These are phyloP conservation scores for Leucosporidium yakuticum DNA, from an alignment of 768 basidiomycete species.

Conservation along the genomic window DNA sequence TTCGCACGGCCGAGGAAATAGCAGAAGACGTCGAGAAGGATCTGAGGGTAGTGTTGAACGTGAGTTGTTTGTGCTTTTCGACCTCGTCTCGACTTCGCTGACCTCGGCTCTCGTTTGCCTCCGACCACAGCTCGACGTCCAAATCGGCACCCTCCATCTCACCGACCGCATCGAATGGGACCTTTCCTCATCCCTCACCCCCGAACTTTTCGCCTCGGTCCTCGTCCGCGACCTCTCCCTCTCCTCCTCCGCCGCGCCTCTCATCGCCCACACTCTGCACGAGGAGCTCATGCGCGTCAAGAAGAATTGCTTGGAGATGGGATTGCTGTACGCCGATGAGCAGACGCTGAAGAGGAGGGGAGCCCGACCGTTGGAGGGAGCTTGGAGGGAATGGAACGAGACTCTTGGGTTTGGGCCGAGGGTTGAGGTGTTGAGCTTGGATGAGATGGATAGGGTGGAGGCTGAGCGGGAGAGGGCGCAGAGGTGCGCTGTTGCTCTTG, in stretches of 20 bases:
- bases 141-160: constrained; percentile 84
- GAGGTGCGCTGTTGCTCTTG: constrained; percentile 8
- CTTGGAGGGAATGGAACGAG: constrained; percentile 94
- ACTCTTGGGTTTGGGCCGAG: constrained; percentile 82
- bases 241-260: constrained; percentile 75
- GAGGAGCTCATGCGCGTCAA: constrained; percentile 95
- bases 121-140: constrained; percentile 89
- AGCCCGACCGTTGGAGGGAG: constrained; percentile 71
- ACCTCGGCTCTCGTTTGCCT: not conserved
- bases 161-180: constrained; percentile 99
- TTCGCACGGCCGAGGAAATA: constrained; percentile 44
- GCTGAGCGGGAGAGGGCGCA: constrained; percentile 71
- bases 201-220: constrained; percentile 70
- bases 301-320: constrained; percentile 90
- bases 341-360: constrained; percentile 58
- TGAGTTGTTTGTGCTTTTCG: constrained; percentile 32
- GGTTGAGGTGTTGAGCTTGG: constrained; percentile 76
- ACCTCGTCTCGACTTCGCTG: not conserved
- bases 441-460: constrained; percentile 88
- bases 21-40: constrained; percentile 46
- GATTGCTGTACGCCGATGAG: constrained; percentile 56
- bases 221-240: constrained; percentile 83
- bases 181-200: constrained; percentile 75
- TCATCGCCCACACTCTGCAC: constrained; percentile 87
- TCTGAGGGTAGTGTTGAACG: constrained; percentile 47